A percentile compares a stretch with the other conserved stretches of the same genome.
Evolutionary conservation across 305 asterid genomes (phyloP).

Genomic region (Solanum chacoense): DNA sequence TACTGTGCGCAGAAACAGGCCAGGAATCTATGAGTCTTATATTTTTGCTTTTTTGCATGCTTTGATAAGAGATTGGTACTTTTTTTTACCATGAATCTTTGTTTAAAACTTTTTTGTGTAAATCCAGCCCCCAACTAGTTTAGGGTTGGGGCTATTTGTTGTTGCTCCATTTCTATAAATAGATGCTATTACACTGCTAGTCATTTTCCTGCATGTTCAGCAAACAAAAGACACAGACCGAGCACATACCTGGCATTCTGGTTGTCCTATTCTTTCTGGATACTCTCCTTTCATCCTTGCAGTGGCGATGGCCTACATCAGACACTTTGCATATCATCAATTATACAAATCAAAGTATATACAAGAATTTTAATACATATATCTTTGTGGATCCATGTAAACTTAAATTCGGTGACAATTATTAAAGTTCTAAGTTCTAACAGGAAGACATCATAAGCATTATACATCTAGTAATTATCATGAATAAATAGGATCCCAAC

Average conservation of each 20-base stretch:
- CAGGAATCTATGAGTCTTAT: neutral
- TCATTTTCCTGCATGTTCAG: neutral
- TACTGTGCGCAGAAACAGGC: neutral
- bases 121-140: neutral
- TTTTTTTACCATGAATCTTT: neutral
- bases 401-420: neutral
- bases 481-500: neutral
- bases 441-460: neutral
- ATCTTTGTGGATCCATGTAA: neutral
- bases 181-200: neutral
- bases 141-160: neutral
- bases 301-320: conserved; percentile 76
- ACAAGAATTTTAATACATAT: neutral
- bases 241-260: conserved; percentile 76
- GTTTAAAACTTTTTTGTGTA: neutral
- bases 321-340: conserved; percentile 5
- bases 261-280: conserved; percentile 94
- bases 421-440: neutral
- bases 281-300: conserved; percentile 96
- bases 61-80: neutral
- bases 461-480: neutral
- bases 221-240: neutral
- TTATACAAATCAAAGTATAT: neutral
- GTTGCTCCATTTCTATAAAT: neutral
- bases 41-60: neutral